Conservation (phyloP, 768 basidiomycete species). For the Boletellus sp. region DNA sequence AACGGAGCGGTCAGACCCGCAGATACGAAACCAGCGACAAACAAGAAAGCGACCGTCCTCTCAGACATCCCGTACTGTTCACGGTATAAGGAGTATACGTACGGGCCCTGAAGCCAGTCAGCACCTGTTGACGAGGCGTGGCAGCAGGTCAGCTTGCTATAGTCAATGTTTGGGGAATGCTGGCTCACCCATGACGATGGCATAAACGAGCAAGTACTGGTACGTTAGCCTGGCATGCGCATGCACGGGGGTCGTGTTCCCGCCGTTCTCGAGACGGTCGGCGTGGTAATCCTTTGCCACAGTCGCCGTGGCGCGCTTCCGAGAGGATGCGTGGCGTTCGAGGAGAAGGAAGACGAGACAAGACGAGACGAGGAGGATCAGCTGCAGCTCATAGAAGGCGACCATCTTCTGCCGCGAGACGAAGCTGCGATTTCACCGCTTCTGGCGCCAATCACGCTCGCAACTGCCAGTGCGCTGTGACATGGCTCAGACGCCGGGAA, state of each 20-base stretch:
- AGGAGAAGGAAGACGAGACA: constrained; percentile 35
- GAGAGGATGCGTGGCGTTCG: constrained; percentile 30
- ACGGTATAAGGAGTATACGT: constrained; percentile 69
- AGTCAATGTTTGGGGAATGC: background rate
- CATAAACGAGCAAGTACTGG: constrained; percentile 66
- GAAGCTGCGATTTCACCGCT: background rate
- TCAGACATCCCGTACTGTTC: constrained; percentile 66
- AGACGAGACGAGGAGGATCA: constrained; percentile 33
- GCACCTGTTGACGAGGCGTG: constrained; percentile 42
- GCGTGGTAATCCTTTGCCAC: constrained; percentile 24
- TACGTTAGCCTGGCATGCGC: constrained; percentile 34
- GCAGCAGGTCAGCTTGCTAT: background rate
- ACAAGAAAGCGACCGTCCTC: constrained; percentile 62
- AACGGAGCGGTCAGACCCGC: constrained; percentile 68
- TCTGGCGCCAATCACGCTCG: background rate
- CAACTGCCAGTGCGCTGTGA: background rate
- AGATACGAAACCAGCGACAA: constrained; percentile 74
- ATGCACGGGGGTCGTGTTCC: constrained; percentile 15
- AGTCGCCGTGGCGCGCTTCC: constrained; percentile 15
- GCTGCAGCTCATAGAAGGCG: constrained; percentile 41
- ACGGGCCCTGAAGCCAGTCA: constrained; percentile 80
- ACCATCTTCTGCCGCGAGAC: constrained; percentile 16
- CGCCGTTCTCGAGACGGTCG: constrained; percentile 33
- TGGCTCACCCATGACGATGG: constrained; percentile 64
- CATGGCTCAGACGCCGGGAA: too few relatives aligned